Base-by-base conservation (phyloP, 257 asterid genomes). In the Primulina tabacum region DNA sequence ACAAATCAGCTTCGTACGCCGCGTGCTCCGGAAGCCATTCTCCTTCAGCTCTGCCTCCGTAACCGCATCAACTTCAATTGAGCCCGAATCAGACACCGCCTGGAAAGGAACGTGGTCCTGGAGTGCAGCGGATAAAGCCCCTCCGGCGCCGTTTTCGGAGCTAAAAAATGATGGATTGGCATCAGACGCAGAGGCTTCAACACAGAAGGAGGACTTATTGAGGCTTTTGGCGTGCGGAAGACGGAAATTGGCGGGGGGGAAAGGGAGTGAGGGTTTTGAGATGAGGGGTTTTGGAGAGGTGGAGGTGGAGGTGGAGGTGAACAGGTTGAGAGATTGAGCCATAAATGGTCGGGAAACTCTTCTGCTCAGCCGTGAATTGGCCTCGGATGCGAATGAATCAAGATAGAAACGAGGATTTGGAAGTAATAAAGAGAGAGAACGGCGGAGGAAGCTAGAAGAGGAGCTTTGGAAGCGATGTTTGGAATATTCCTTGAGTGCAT, bases 11-110 rank as follows among this genome's bases (percentile, higher is more conserved):
- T 94, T 94, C 57, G 99, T 94, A 67, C 99, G 82, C 73, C 99
- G 82, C 61, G 99, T 94, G 81, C 99, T 94, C 70, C 96, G 76
- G 80, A 91, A 91, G 1, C 99, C 99, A 47, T 94, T 91, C 95
- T 94, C 99, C 92, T 94, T 94, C 69, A 94, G 79, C 77, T 94
- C 99, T 57, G 84, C 89, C 85, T 91, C 99, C 72, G 99, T 94
- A 52, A 91, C 97, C 2, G 95, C 75, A 38, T 94, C 99, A 4
- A 94, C 97, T 68, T 94, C 99, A 60, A 94, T 86, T 59, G 97
- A 79, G 61, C 87, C 71, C 67, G 89, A 79, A 62, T 92, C 98
- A 7, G 82, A 65, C 8, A 66, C 57, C 8, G 20, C 77, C 17
- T 76, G 72, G 34, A 16, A 33, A 53, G 83, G 34, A 30, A 37